Percentiles rank a stretch among this genome's conserved stretches.
These are phyloP conservation scores for Beta macrorhiza DNA, from an alignment of 179 eudicot genomes.

Conservation along the genomic window DNA sequence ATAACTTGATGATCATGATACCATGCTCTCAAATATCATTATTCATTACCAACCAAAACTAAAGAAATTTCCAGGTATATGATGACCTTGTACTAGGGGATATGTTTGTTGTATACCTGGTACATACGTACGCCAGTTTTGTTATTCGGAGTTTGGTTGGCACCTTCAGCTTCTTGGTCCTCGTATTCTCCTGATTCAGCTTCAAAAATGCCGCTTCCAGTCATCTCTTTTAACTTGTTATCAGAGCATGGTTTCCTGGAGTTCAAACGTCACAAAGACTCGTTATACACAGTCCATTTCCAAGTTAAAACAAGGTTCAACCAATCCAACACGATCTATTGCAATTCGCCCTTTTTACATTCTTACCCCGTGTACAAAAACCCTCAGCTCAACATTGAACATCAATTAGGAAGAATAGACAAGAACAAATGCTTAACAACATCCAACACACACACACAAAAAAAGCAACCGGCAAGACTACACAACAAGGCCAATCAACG, in stretches of 20 bases:
- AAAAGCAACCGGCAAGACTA: background rate
- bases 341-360: background rate
- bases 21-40: background rate
- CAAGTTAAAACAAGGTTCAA: background rate
- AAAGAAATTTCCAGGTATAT: background rate
- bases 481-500: background rate
- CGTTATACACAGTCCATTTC: background rate
- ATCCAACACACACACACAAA: too few species aligned
- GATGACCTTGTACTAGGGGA: background rate
- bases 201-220: constrained; percentile 84
- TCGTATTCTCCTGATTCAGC: constrained; percentile 46
- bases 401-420: background rate
- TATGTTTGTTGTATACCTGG: constrained; percentile 48
- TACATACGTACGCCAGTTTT: constrained; percentile 63
- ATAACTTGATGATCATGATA: background rate
- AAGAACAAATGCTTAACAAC: background rate
- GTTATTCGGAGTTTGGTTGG: constrained; percentile 43
- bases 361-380: background rate
- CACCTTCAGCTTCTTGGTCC: constrained; percentile 48
- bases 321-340: background rate
- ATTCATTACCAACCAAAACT: background rate
- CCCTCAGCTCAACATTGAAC: background rate
- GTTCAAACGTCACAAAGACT: background rate
- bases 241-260: constrained; percentile 87
- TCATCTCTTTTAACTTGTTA: constrained; percentile 80